Percentiles rank a stretch among this genome's conserved stretches.
Conservation (phyloP, 345 rosid species). For the Melastoma malabathricum region DNA sequence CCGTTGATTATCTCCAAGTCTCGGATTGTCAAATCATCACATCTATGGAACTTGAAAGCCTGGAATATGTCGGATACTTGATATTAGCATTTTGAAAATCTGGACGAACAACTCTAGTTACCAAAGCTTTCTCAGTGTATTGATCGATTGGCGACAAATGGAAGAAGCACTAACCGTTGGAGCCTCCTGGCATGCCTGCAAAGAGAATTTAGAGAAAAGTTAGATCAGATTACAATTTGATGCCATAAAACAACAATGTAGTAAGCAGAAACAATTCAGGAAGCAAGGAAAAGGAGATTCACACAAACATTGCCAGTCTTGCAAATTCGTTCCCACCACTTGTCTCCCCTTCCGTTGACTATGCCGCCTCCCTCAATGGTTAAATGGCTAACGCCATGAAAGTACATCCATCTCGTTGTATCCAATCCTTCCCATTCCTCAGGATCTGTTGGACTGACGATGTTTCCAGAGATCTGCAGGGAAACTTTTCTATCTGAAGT, state of each 20-base stretch:
- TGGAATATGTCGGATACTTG: conserved; percentile 10
- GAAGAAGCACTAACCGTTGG: conserved; percentile 52
- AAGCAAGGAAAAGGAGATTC: conserved; percentile 4
- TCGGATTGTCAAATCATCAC: conserved; percentile 57
- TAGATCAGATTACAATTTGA: conserved; percentile 10
- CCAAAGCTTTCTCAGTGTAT: background rate
- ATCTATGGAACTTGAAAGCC: conserved; percentile 78
- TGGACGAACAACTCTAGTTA: too few relatives aligned
- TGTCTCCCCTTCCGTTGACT: conserved; percentile 66
- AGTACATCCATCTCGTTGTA: conserved; percentile 68
- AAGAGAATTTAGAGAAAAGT: conserved; percentile 11
- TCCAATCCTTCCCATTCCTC: conserved; percentile 56
- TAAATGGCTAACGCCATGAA: conserved; percentile 60
- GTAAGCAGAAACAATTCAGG: background rate
- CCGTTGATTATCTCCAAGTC: conserved; percentile 39
- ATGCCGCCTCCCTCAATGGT: conserved; percentile 65
- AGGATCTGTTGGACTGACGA: conserved; percentile 74
- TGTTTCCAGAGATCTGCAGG: conserved; percentile 57
- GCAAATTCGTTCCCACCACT: conserved; percentile 88
- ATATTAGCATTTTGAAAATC: background rate
- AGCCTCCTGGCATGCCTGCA: conserved; percentile 87
- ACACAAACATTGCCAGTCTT: conserved; percentile 45
- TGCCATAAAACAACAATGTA: background rate
- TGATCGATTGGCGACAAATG: conserved; percentile 3
- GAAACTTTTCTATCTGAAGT: conserved; percentile 3